Conservation (phyloP, 1,139 yeast genomes). For the Lodderomyces jiufengensis region DNA sequence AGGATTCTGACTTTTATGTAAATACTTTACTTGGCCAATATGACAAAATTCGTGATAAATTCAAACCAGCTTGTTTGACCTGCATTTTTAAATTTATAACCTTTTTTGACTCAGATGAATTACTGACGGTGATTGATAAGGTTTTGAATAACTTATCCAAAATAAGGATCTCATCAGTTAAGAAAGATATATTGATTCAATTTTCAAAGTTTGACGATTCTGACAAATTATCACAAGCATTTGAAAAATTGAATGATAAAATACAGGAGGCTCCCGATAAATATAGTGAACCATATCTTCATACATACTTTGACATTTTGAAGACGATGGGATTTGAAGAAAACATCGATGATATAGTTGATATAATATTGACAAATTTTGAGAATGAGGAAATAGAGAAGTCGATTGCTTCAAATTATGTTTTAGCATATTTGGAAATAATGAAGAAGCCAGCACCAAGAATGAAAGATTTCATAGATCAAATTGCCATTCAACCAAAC, state of each 20-base stretch:
- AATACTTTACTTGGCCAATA: constrained; percentile 9
- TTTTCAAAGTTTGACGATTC: background rate
- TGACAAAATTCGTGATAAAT: constrained; percentile 4
- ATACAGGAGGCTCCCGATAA: background rate
- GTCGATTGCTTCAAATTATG: background rate
- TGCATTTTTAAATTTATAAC: constrained; percentile 5
- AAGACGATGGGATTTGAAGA: background rate
- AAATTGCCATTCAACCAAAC: background rate
- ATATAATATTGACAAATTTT: background rate
- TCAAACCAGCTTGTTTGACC: constrained; percentile 10
- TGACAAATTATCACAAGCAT: background rate
- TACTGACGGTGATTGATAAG: background rate
- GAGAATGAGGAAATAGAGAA: background rate
- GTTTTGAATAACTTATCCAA: background rate
- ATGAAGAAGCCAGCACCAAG: background rate
- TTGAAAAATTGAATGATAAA: background rate
- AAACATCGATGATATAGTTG: background rate
- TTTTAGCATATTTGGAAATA: constrained; percentile 1
- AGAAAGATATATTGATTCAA: constrained; percentile 1
- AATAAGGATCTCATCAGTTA: constrained; percentile 3
- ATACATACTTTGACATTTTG: background rate
- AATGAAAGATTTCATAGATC: background rate
- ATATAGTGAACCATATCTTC: background rate
- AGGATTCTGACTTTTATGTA: constrained; percentile 7
- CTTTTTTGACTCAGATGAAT: constrained; percentile 5